Conservation (phyloP, 805 yeast species). For the Metschnikowia amazonensis region DNA sequence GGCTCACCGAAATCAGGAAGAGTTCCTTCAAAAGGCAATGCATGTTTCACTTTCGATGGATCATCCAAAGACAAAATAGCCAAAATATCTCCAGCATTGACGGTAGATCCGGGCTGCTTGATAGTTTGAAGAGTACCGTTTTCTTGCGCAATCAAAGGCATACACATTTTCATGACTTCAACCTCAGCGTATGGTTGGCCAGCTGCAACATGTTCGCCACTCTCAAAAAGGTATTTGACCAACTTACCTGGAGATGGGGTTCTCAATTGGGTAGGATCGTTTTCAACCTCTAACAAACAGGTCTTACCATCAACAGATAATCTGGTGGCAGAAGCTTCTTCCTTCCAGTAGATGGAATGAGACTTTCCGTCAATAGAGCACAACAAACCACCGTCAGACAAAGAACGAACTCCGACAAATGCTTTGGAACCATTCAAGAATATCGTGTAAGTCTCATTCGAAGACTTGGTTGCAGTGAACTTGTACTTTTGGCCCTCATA, state of each 20-base stretch:
- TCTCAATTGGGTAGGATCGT: conserved; percentile 97
- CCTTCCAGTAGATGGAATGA: conserved; percentile 96
- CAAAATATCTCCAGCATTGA: conserved; percentile 93
- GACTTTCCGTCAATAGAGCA: conserved; percentile 87
- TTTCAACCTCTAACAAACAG: conserved; percentile 88
- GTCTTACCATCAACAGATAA: conserved; percentile 94
- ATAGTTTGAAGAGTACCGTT: conserved; percentile 88
- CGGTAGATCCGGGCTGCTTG: conserved; percentile 98
- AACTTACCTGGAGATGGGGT: conserved; percentile 99
- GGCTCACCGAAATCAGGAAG: conserved; percentile 88
- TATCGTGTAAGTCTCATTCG: conserved; percentile 77
- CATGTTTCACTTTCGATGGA: conserved; percentile 96
- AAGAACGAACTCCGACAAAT: conserved; percentile 80
- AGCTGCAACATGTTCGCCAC: conserved; percentile 85
- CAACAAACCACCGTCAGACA: conserved; percentile 92
- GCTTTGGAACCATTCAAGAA: conserved; percentile 91
- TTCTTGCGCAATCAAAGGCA: conserved; percentile 94
- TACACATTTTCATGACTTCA: conserved; percentile 99
- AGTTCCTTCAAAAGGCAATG: conserved; percentile 91
- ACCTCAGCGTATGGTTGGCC: conserved; percentile 98
- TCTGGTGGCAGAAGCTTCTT: conserved; percentile 93
- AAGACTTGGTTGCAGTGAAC: conserved; percentile 93
- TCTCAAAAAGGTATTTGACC: conserved; percentile 88
- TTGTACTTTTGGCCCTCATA: conserved; percentile 91
- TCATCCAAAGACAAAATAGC: conserved; percentile 94